Base-by-base conservation (phyloP, 2,329 filamentous ascomycete species). In the Aspergillus arachidicola region DNA sequence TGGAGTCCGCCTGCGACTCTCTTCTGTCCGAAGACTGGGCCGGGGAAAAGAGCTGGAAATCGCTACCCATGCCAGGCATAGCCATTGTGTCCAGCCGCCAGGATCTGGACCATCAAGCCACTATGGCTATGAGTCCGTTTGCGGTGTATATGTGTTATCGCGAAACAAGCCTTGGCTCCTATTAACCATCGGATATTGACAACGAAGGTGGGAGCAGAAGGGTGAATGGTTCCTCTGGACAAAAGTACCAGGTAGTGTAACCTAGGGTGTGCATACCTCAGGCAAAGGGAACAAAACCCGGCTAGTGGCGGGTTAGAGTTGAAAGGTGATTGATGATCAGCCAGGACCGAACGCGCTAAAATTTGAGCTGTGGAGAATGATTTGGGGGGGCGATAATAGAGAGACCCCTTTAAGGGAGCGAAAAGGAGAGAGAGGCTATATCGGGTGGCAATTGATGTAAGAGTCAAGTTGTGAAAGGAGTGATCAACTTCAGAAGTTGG, bases 41-140 rank as follows among this genome's bases (percentile, higher is more conserved):
- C 26, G 75, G 70, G 38, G 74, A 75, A 60, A 76, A 77, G 9
- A 77, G 71, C 58, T 75, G 74, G 55, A 76, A 76, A 59, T 76
- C 75, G 59, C 62, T 70, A 55, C 75, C 72, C 70, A 76, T 75
- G 53, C 54, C 65, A 57, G 68, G 61, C 48, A 59, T 66, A 32
- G 69, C 67, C 69, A 73, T 73, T 21, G 55, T 68, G 66, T 54
- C 60, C 55, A 53, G 57, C 64, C 63, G 64, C 66, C 51, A 60
- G 59, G 51, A 63, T 43, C 57, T 63, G 61, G 61, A 69, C 65
- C 69, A 67, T 71, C 51, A 63, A 66, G 63, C 45, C 28, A 53
- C 34, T 21, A 50, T 38, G 43, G 50, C 41, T 14, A 10, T 6
- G 12, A 36, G 36, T 34, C 21, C 21, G 45, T 59, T 23, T n/a